phyloP scores from a whole-genome alignment of 2,329 filamentous ascomycete genomes.

The Didymosphaeria variabile region DNA sequence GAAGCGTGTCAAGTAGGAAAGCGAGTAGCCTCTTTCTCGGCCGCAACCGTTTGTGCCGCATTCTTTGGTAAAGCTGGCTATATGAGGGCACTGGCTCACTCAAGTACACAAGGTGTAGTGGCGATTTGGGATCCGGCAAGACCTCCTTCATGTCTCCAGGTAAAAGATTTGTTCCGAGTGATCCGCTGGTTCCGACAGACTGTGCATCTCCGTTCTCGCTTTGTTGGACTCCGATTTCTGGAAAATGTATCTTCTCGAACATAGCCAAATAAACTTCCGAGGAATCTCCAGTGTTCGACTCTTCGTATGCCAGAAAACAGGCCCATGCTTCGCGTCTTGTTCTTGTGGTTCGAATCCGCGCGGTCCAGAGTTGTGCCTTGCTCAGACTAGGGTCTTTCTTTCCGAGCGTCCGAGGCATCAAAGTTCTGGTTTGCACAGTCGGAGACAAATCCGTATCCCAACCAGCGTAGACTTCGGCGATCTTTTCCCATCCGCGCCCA shows the following conservation, averaged over 20 bases:
- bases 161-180: slow-evolving; percentile 41
- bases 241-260: slow-evolving; percentile 63
- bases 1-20: slow-evolving; percentile 60
- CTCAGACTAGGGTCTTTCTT: slow-evolving; percentile 16
- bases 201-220: neutral
- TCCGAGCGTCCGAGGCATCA: slow-evolving; percentile 41
- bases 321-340: slow-evolving; percentile 72
- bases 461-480: slow-evolving; percentile 64
- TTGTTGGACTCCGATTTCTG: slow-evolving; percentile 14
- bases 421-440: slow-evolving; percentile 66
- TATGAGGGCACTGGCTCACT: slow-evolving; percentile 69
- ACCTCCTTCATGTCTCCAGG: slow-evolving; percentile 70
- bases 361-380: slow-evolving; percentile 60
- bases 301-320: slow-evolving; percentile 66
- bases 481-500: slow-evolving; percentile 60
- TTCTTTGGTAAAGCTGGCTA: slow-evolving; percentile 66
- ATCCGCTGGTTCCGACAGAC: slow-evolving; percentile 8
- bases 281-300: slow-evolving; percentile 49
- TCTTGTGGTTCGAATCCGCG: slow-evolving; percentile 66
- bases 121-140: slow-evolving; percentile 64
- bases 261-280: slow-evolving; percentile 63
- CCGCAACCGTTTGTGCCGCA: slow-evolving; percentile 61
- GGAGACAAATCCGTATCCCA: slow-evolving; percentile 71
- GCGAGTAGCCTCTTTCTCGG: slow-evolving; percentile 62
- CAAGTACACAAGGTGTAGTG: slow-evolving; percentile 71